Evolutionary conservation across 345 rosid genomes (phyloP).

Genomic region (Geranium brycei): DNA sequence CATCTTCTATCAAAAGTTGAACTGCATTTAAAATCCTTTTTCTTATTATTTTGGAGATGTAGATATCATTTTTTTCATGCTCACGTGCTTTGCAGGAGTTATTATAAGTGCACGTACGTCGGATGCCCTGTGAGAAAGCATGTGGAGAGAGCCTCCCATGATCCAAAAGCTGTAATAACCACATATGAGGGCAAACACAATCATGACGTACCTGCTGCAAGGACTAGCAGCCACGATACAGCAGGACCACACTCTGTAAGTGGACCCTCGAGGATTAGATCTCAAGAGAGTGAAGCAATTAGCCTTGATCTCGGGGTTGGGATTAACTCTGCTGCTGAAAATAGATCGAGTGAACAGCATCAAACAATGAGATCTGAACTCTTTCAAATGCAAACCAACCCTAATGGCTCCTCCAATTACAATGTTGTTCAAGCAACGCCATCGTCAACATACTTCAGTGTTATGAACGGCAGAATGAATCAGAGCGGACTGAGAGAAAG

Average conservation of each 20-base stretch:
- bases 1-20: background rate
- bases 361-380: slow-evolving; percentile 24
- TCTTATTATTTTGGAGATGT: background rate
- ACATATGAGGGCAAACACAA: slow-evolving; percentile 98
- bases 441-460: slow-evolving; percentile 38
- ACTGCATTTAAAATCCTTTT: no score
- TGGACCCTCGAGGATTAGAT: slow-evolving; percentile 37
- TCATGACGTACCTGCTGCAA: slow-evolving; percentile 82
- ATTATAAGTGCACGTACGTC: slow-evolving; percentile 88
- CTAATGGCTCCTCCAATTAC: slow-evolving; percentile 35
- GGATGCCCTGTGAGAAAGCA: slow-evolving; percentile 96
- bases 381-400: slow-evolving; percentile 25
- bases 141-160: slow-evolving; percentile 98
- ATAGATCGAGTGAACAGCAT: slow-evolving; percentile 30
- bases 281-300: slow-evolving; percentile 45
- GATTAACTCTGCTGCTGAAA: slow-evolving; percentile 39
- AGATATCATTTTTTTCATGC: background rate
- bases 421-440: slow-evolving; percentile 40
- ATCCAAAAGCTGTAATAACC: slow-evolving; percentile 94
- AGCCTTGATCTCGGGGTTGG: slow-evolving; percentile 99
- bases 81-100: slow-evolving; percentile 50
- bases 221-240: slow-evolving; percentile 47
- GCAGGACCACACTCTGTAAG: slow-evolving; percentile 30
- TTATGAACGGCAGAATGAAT: slow-evolving; percentile 37
- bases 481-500: slow-evolving; percentile 45